Conservation (phyloP, 208 protist genomes). For the Crithidia sp. region DNA sequence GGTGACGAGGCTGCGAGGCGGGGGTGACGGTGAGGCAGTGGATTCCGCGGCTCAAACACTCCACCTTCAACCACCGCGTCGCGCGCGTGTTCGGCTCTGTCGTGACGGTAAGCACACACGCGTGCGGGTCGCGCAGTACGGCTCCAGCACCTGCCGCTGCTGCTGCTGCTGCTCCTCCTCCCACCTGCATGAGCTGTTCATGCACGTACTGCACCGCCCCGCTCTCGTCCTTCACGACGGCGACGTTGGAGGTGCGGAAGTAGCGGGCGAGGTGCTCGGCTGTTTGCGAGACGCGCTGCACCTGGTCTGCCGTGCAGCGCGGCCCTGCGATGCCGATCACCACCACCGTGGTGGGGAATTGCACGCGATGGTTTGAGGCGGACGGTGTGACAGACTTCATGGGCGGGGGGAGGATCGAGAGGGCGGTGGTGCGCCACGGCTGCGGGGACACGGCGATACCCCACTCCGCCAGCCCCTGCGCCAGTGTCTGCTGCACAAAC, state of each 20-base stretch:
- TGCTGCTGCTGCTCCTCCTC: not conserved
- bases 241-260: conserved; percentile 50
- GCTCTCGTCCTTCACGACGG: conserved; percentile 55
- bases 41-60: conserved; percentile 83
- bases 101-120: conserved; percentile 71
- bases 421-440: conserved; percentile 47
- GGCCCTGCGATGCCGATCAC: conserved; percentile 61
- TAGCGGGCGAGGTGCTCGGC: conserved; percentile 60
- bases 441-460: conserved; percentile 54
- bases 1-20: conserved; percentile 31
- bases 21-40: conserved; percentile 57
- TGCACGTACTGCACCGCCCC: conserved; percentile 64
- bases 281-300: conserved; percentile 42
- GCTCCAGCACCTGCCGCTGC: not conserved
- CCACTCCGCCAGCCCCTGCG: conserved; percentile 58
- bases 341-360: conserved; percentile 63
- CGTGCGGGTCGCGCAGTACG: conserved; percentile 55
- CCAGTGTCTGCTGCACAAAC: conserved; percentile 43
- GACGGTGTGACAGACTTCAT: conserved; percentile 30
- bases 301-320: conserved; percentile 54
- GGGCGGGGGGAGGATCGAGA: conserved; percentile 75
- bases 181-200: conserved; percentile 40
- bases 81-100: conserved; percentile 55
- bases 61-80: conserved; percentile 75
- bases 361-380: conserved; percentile 5